Evolutionary conservation across 257 asterid species (phyloP).

Genomic region (Thymus mandschuricus): DNA sequence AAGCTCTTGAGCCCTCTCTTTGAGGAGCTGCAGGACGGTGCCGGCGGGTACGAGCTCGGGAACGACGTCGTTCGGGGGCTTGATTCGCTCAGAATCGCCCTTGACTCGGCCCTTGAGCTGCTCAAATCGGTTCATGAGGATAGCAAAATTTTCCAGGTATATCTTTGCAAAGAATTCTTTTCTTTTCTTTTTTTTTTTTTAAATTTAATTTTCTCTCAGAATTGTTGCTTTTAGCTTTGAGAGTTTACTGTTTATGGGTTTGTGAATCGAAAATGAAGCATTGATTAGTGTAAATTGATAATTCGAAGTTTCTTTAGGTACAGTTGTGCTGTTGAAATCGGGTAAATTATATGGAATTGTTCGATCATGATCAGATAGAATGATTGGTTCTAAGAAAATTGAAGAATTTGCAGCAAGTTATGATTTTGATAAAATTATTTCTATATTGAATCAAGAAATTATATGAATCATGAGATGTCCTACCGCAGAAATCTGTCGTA

Average conservation of each 20-base stretch:
- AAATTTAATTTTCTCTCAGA: background rate
- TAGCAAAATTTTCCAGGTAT: slow-evolving; percentile 90
- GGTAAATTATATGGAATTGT: background rate
- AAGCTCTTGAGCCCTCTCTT: slow-evolving; percentile 88
- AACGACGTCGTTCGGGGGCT: slow-evolving; percentile 73
- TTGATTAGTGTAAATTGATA: background rate
- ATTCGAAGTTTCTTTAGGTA: background rate
- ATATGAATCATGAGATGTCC: background rate
- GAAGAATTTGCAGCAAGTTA: background rate
- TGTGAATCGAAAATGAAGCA: slow-evolving; percentile 6
- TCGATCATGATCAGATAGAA: slow-evolving; percentile 10
- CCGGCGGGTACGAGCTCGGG: slow-evolving; percentile 46
- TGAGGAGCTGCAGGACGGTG: slow-evolving; percentile 79
- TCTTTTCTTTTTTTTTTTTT: background rate
- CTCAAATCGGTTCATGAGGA: slow-evolving; percentile 78
- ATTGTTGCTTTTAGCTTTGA: slow-evolving; percentile 5
- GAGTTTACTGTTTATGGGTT: background rate
- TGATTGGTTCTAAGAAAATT: slow-evolving; percentile 14
- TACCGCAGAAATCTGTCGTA: no score
- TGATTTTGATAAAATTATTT: slow-evolving; percentile 5
- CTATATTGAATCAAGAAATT: slow-evolving; percentile 18
- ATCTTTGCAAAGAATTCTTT: background rate
- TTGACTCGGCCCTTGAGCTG: slow-evolving; percentile 66
- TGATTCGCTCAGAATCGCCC: slow-evolving; percentile 53
- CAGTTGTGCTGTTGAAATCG: slow-evolving; percentile 1